Percentiles rank a stretch among this genome's conserved stretches.
Evolutionary conservation across 2,329 filamentous ascomycete genomes (phyloP).

Genomic region (Pseudocercospora pini-densiflorae): DNA sequence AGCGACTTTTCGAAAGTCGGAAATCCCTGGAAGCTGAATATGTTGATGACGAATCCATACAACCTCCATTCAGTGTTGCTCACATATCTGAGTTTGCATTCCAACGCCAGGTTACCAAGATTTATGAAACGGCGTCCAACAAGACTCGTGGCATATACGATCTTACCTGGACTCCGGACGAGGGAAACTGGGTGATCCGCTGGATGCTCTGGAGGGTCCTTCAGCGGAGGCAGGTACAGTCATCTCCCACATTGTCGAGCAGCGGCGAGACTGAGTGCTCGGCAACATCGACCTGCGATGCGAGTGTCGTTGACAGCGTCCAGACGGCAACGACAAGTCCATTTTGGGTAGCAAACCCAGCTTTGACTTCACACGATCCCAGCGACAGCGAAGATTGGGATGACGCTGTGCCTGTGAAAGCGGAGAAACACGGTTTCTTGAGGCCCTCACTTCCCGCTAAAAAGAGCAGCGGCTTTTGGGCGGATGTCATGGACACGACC

Average conservation of each 20-base stretch:
- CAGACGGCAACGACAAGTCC: slow-evolving; percentile 7
- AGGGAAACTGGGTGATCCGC: slow-evolving; percentile 29
- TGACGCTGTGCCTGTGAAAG: neutral
- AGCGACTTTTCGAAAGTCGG: slow-evolving; percentile 25
- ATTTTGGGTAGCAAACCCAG: slow-evolving; percentile 1
- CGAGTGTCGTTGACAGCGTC: slow-evolving; percentile 10
- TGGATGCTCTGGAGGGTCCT: slow-evolving; percentile 33
- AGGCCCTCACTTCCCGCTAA: neutral
- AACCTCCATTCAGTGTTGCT: slow-evolving; percentile 22
- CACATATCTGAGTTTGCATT: slow-evolving; percentile 30
- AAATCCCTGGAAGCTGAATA: slow-evolving; percentile 23
- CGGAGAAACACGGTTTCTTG: neutral
- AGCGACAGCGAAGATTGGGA: slow-evolving; percentile 24
- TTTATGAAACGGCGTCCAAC: slow-evolving; percentile 23
- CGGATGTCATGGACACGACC: neutral
- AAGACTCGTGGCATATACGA: slow-evolving; percentile 29
- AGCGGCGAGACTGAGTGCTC: slow-evolving; percentile 24
- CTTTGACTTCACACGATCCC: slow-evolving; percentile 7
- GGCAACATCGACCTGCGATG: slow-evolving; percentile 18
- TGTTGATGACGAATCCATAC: slow-evolving; percentile 20
- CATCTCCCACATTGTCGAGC: slow-evolving; percentile 18
- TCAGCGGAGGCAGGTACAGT: slow-evolving; percentile 13
- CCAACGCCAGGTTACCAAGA: slow-evolving; percentile 23
- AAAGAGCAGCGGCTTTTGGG: neutral
- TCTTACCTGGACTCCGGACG: slow-evolving; percentile 20